Evolutionary conservation across 2,329 filamentous ascomycete species (phyloP), one percentile per base, ranked within the genome.

Genomic region (Coniochaeta sp.): DNA sequence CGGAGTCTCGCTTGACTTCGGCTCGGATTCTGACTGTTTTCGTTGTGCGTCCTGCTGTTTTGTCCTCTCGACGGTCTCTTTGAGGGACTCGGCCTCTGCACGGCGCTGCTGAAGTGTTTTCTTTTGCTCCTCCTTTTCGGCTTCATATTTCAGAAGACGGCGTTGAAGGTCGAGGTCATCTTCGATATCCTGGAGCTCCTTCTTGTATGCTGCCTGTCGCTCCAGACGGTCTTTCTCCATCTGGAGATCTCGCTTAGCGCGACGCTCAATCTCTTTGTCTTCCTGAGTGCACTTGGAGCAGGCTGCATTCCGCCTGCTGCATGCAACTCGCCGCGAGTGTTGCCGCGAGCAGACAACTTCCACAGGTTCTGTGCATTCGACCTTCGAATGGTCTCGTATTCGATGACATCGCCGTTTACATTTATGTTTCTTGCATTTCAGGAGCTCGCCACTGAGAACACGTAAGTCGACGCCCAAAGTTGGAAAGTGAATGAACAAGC

Each of bases 331-430:
- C 1, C 70, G 66, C 9, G 73, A 76, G 65, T 91, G 88, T 0
- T 76, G 73, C 1, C 79, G 75, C 0, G 74, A 57, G 61, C 88
- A 90, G 0, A 64, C 74, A n/a, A 72, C 75, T 0, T 76, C 64
- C 0, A 86, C 31, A 19, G 62, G 58, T 5, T 71, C 58, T 0
- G 31, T 22, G 59, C 79, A 81, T 0, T 60, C 9, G 0, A 70
- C 61, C 55, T 81, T 79, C 0, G 79, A 81, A 66, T 90, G 87
- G 60, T 90, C 80, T 0, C 69, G 66, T 0, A 87, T 63, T 0
- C 81, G 79, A 70, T 93, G 89, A 61, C 89, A 93, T 7, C 77
- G 76, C 0, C 74, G 77, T 0, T 75, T 73, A 64, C 89, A 92
- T 0, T 67, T 67, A 63, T 92, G 89, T 1, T 79, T 40, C 0